Base-by-base conservation (phyloP, 2,329 filamentous ascomycete genomes). In the Ophiocordyceps camponoti-floridani region DNA sequence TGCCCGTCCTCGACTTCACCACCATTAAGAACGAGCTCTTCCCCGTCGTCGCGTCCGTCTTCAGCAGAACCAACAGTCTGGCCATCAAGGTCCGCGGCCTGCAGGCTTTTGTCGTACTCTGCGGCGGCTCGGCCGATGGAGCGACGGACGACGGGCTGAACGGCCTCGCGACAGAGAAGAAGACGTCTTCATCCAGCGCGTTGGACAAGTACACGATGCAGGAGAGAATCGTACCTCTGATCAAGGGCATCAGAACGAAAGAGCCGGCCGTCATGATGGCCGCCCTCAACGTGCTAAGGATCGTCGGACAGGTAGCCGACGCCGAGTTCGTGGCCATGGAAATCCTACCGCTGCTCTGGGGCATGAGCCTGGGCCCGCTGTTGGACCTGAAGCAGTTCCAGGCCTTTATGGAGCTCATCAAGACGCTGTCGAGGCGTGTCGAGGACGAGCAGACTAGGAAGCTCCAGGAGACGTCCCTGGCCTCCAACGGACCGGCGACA, bases 161-260 rank as follows among this genome's bases (percentile, higher is more conserved):
- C 51, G 87, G 86, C 0, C 67, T 88, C 56, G 55, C 64, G 40
- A 61, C 73, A 51, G 67, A 73, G 43, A 75, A 73, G 54, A 72
- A 75, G 47, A 79, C 80, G 56, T 74, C 73, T 4, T 82, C 75
- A 1, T 82, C 82, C 1, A 86, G 79, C 2, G 88, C 89, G 3
- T 68, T 98, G 27, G 91, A 98, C 65, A 96, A 96, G 60, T 96
- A 91, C 57, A 96, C 91, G 0, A 89, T 98, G 65, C 91, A 98
- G 59, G 91, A 98, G 58, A 96, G 95, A 66, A 84, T 98, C 31
- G 75, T 96, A 0, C 91, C 91, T 0, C 66, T 96, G 4, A 71
- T 98, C 48, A 87, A 84, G 56, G 87, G 72, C 2, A 96, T 98
- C 65, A 96, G 94, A 63, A 98, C 91, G 0, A 96, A 94, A 58